phyloP scores from a whole-genome alignment of 2,329 filamentous ascomycete species.

The Sclerotinia spermophila region DNA sequence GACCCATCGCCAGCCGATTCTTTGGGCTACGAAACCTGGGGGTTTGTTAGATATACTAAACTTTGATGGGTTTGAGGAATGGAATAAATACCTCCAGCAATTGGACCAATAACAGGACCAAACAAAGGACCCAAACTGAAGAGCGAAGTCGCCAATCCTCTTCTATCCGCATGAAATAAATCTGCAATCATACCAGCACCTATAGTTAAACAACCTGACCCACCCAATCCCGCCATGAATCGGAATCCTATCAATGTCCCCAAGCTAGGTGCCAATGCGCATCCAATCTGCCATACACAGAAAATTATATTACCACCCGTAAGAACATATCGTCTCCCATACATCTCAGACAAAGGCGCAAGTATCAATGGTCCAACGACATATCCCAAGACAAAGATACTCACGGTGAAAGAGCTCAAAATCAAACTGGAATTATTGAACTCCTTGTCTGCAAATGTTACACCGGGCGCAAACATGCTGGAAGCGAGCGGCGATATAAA shows the following conservation, averaged over 20 bases:
- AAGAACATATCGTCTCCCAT: conserved; percentile 46
- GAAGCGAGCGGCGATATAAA: conserved; percentile 38
- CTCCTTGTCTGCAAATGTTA: conserved; percentile 57
- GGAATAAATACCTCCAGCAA: conserved; percentile 31
- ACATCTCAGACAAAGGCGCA: conserved; percentile 56
- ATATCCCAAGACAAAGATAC: conserved; percentile 32
- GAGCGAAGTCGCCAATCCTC: conserved; percentile 26
- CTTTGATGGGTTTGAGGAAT: neutral
- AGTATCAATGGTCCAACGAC: conserved; percentile 30
- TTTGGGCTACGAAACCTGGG: conserved; percentile 36
- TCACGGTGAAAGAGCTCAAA: conserved; percentile 58
- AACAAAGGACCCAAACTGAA: conserved; percentile 32
- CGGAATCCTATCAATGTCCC: conserved; percentile 54
- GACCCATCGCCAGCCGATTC: conserved; percentile 39
- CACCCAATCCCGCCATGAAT: conserved; percentile 56
- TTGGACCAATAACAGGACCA: conserved; percentile 37
- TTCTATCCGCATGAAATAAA: conserved; percentile 23
- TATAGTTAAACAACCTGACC: conserved; percentile 41
- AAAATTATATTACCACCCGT: conserved; percentile 48
- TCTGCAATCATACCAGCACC: conserved; percentile 30
- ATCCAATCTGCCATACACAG: conserved; percentile 51
- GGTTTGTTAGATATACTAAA: neutral
- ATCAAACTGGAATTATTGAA: conserved; percentile 46
- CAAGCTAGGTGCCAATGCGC: conserved; percentile 48
- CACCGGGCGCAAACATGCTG: conserved; percentile 65